Evolutionary conservation across 306 rosid genomes (phyloP).

Genomic region (Begonia masoniana): DNA sequence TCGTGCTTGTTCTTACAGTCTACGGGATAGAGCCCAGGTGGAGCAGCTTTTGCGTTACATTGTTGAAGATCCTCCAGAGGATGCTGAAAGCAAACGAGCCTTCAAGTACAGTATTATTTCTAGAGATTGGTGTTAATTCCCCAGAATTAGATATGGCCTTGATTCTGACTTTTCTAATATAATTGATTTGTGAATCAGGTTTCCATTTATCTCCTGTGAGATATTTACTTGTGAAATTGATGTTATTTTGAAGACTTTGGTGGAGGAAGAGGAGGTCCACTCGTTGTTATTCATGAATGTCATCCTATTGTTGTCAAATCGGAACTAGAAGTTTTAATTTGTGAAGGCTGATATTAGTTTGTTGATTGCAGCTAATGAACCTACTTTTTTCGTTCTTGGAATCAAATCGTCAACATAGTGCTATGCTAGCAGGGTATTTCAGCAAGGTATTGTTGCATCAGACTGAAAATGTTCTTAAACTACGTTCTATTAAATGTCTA

Average conservation of each 20-base stretch:
- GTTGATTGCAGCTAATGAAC: conserved; percentile 68
- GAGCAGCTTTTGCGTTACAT: conserved; percentile 71
- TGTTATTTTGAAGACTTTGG: conserved; percentile 93
- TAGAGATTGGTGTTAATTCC: conserved; percentile 4
- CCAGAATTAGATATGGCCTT: conserved; percentile 1
- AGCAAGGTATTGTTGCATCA: conserved; percentile 52
- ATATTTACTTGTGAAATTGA: conserved; percentile 96
- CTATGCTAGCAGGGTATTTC: conserved; percentile 88
- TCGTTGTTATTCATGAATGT: conserved; percentile 1
- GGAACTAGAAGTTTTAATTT: background rate
- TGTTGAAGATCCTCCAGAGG: conserved; percentile 84
- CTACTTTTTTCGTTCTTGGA: conserved; percentile 92
- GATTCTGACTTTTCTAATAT: conserved; percentile 13
- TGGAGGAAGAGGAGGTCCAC: conserved; percentile 92
- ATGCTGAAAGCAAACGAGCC: conserved; percentile 81
- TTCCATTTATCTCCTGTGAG: conserved; percentile 95
- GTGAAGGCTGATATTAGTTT: background rate
- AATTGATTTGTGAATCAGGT: conserved; percentile 38
- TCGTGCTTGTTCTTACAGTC: conserved; percentile 29
- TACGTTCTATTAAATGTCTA: background rate
- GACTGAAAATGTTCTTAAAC: conserved; percentile 10
- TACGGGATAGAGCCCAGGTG: conserved; percentile 92
- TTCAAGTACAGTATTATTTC: conserved; percentile 52
- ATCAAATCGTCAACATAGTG: conserved; percentile 65
- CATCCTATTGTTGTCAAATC: background rate